These are phyloP conservation scores for Metarhizium album DNA, from an alignment of 2,329 filamentous ascomycete species.

Conservation along the genomic window DNA sequence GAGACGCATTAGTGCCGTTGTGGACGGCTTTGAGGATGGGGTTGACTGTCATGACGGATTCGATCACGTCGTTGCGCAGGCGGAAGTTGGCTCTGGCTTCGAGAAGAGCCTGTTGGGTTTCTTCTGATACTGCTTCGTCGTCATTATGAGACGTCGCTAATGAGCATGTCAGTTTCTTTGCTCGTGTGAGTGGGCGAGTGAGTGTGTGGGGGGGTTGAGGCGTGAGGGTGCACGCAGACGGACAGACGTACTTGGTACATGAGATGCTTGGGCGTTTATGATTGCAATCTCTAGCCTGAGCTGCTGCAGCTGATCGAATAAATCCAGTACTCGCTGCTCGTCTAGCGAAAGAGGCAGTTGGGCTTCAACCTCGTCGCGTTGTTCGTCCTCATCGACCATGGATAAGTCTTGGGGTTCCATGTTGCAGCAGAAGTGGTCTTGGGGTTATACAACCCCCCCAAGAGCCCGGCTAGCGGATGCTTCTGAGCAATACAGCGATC, in stretches of 20 bases:
- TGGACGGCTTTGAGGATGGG: slow-evolving; percentile 72
- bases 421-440: neutral
- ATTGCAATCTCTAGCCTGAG: slow-evolving; percentile 63
- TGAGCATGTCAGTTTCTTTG: slow-evolving; percentile 5
- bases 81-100: slow-evolving; percentile 60
- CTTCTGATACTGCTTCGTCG: slow-evolving; percentile 39
- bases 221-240: too few relatives aligned
- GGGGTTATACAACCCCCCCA: too few relatives aligned
- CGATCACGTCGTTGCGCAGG: slow-evolving; percentile 57
- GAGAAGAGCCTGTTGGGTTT: slow-evolving; percentile 55
- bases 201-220: too few relatives aligned
- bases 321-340: slow-evolving; percentile 54
- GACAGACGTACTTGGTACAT: slow-evolving; percentile 22
- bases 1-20: slow-evolving; percentile 49
- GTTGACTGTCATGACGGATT: slow-evolving; percentile 59
- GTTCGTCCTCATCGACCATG: slow-evolving; percentile 14
- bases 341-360: slow-evolving; percentile 49
- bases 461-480: neutral
- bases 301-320: slow-evolving; percentile 63
- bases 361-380: slow-evolving; percentile 21
- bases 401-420: slow-evolving; percentile 12
- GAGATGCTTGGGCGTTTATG: slow-evolving; percentile 37
- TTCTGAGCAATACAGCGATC: neutral
- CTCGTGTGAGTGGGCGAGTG: too few relatives aligned
- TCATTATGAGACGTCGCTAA: slow-evolving; percentile 16